Base-by-base conservation (phyloP, 352 stramenopile genomes). In the Phytophthora boehmeriae region DNA sequence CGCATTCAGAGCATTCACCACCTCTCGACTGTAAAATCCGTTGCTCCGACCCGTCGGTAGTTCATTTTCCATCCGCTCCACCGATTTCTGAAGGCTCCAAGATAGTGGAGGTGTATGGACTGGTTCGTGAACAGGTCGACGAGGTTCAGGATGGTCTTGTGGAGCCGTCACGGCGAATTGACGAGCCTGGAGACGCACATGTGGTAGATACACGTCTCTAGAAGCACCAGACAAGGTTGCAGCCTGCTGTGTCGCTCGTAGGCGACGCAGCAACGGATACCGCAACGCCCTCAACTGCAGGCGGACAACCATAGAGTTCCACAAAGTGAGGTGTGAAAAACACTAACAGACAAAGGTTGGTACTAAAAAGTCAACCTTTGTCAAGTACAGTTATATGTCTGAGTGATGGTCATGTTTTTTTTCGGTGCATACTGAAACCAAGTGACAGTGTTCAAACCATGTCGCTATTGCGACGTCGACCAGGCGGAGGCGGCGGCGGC, bases 391-490 rank as follows among this genome's bases (percentile, higher is more conserved):
- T 44, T 20, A 2, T 1, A 22, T 17, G 2, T n/a, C 6, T 38
- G 55, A 70, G 60, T 70, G 59, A 66, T 63, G 54, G 65, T 73
- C 54, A n/a, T n/a, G n/a, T 25, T 20, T 25, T 46, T 35, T 4
- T 5, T 49, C 23, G 5, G 17, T 4, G 19, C 28, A 35, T 49
- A 49, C 25, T 54, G 34, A 62, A 57, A 22, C 43, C 28, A 20
- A 47, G 20, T 42, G 16, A 44, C n/a, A 17, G 44, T 13, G 0
- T 6, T 54, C 32, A 34, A 30, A 13, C 19, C 10, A 78, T 83
- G 77, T 80, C 70, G 58, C 56, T 93, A 47, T 61, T 91, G 36
- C 80, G 80, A 11, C 68, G 81, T 34, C 58, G 78, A 9, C 50
- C 53, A 9, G 51, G 49, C 10, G 57, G 52, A 14, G 39, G 55